Percentiles rank a stretch among this genome's conserved stretches.
Evolutionary conservation across 2,329 filamentous ascomycete genomes (phyloP).

Genomic region (Graphiopsis chlorocephala): DNA sequence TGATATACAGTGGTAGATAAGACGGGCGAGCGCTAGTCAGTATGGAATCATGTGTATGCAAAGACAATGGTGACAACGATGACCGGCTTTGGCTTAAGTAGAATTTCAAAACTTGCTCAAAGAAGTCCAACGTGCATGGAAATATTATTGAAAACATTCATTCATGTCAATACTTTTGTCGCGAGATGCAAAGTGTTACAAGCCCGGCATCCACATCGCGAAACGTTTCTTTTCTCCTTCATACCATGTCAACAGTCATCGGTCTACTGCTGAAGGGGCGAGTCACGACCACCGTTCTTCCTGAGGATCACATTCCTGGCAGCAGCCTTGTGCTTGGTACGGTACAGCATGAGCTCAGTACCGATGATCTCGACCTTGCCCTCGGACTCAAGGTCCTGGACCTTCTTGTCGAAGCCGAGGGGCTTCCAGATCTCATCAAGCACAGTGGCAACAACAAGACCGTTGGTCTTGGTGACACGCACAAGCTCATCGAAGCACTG

Average conservation of each 20-base stretch:
- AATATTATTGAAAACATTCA: not conserved
- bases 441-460: slow-evolving; percentile 52
- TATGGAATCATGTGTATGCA: too few relatives aligned
- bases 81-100: too few relatives aligned
- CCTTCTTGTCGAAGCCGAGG: slow-evolving; percentile 48
- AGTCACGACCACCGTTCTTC: slow-evolving; percentile 21
- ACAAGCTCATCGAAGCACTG: slow-evolving; percentile 51
- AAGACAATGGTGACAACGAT: too few relatives aligned
- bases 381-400: slow-evolving; percentile 33
- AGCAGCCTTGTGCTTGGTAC: slow-evolving; percentile 26
- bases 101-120: too few relatives aligned
- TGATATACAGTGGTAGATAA: too few relatives aligned
- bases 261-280: slow-evolving; percentile 11
- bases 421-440: slow-evolving; percentile 50
- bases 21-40: too few relatives aligned
- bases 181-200: not conserved
- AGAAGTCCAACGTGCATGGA: too few relatives aligned
- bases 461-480: slow-evolving; percentile 47
- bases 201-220: not conserved
- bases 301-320: slow-evolving; percentile 28
- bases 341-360: slow-evolving; percentile 32
- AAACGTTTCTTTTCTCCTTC: not conserved
- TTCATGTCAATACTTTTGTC: not conserved
- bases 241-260: not conserved
- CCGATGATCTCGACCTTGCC: slow-evolving; percentile 39